phyloP scores from a whole-genome alignment of 495 filamentous ascomycete genomes.

The Penicillium egyptiacum region DNA sequence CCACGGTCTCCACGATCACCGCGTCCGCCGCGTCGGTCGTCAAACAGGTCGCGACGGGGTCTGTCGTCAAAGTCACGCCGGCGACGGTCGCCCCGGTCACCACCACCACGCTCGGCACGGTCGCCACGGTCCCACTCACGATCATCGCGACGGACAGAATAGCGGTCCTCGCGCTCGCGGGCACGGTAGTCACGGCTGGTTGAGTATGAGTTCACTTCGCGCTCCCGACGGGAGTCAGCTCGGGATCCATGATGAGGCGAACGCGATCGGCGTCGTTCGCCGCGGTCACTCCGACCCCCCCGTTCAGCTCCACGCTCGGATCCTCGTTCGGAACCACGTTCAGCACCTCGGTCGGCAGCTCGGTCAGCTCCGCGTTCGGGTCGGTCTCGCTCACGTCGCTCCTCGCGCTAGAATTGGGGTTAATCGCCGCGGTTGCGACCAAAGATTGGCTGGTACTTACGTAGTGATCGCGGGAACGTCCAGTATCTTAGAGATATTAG shows the following conservation, averaged over 20 bases:
- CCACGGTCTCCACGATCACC: conserved; percentile 28
- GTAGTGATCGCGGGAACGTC: conserved; percentile 72
- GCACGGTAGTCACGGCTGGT: conserved; percentile 88
- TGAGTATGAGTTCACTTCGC: conserved; percentile 84
- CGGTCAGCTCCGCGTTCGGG: conserved; percentile 27
- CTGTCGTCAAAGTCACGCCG: conserved; percentile 33
- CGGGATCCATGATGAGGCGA: conserved; percentile 69
- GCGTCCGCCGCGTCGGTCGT: conserved; percentile 29
- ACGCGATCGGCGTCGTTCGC: conserved; percentile 69
- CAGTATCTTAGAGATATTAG: conserved; percentile 53
- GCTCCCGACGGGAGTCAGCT: conserved; percentile 55
- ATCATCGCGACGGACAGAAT: conserved; percentile 55
- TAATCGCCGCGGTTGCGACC: conserved; percentile 32
- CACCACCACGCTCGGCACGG: conserved; percentile 40
- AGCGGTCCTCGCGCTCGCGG: conserved; percentile 86
- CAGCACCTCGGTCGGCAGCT: conserved; percentile 15
- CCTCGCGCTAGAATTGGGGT: conserved; percentile 49
- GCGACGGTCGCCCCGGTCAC: conserved; percentile 36
- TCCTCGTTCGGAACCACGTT: conserved; percentile 16
- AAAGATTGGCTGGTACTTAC: conserved; percentile 46
- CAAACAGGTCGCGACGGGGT: conserved; percentile 32
- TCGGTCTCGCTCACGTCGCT: conserved; percentile 52
- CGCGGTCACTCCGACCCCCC: conserved; percentile 45
- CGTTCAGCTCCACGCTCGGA: conserved; percentile 34
- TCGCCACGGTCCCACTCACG: conserved; percentile 55